A percentile compares a stretch with the other conserved stretches of the same genome.
These are phyloP conservation scores for Linum lewisii DNA, from an alignment of 345 rosid species.

Conservation along the genomic window DNA sequence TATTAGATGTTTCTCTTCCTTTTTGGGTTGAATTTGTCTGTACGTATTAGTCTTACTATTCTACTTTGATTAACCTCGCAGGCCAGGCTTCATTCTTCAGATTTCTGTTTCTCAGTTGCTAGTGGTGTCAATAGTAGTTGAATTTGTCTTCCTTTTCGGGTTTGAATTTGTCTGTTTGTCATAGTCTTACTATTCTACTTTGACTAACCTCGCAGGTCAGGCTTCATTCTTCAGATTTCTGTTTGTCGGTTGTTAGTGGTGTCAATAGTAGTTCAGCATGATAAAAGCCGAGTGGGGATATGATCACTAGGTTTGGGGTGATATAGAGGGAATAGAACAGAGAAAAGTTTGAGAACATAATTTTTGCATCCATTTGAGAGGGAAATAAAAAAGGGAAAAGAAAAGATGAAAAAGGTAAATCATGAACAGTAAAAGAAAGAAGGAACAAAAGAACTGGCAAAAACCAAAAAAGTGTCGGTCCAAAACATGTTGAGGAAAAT, in stretches of 20 bases:
- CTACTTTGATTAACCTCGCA: slow-evolving; percentile 28
- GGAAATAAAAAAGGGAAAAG: slow-evolving; percentile 7
- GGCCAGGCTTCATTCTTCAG: slow-evolving; percentile 25
- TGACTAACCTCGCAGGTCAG: slow-evolving; percentile 33
- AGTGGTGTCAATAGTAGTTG: neutral
- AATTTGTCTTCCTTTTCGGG: no score
- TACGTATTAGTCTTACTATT: slow-evolving; percentile 5
- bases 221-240: slow-evolving; percentile 23
- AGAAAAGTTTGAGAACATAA: neutral
- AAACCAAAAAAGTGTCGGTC: neutral
- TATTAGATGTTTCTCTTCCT: neutral
- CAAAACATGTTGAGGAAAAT: neutral
- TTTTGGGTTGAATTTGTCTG: neutral
- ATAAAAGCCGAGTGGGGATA: neutral
- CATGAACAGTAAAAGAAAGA: neutral
- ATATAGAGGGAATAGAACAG: neutral
- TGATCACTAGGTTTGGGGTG: slow-evolving; percentile 11
- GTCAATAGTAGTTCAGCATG: neutral
- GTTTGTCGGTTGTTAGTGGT: slow-evolving; percentile 1
- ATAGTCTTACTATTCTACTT: slow-evolving; percentile 16
- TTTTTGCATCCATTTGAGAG: slow-evolving; percentile 5
- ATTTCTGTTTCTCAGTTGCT: slow-evolving; percentile 14
- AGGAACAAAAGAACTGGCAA: neutral
- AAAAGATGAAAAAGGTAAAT: slow-evolving; percentile 4
- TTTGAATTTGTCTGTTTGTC: no score